phyloP scores from a whole-genome alignment of 1,284 basidiomycete species.

The Malassezia slooffiae region DNA sequence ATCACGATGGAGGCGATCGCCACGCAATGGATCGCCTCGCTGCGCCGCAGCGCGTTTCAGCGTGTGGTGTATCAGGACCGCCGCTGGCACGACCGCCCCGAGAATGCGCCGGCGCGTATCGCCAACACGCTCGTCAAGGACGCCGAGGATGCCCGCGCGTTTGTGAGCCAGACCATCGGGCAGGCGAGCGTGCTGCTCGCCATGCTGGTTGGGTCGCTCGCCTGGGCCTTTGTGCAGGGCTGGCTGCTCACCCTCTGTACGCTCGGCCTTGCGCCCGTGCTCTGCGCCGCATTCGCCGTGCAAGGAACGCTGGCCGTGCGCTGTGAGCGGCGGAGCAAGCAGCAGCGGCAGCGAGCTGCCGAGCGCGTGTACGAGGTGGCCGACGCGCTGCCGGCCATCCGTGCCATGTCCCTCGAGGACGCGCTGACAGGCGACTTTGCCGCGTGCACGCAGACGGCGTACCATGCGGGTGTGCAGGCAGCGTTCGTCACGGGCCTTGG shows the following conservation, averaged over 20 bases:
- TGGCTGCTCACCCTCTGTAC: conserved; percentile 92
- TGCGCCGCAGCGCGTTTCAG: conserved; percentile 57
- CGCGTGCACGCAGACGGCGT: conserved; percentile 55
- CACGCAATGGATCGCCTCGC: conserved; percentile 62
- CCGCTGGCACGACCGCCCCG: conserved; percentile 69
- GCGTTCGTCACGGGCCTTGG: conserved; percentile 75
- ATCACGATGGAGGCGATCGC: conserved; percentile 55
- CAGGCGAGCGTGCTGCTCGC: conserved; percentile 59
- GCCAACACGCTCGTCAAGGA: conserved; percentile 77
- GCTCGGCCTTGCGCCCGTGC: conserved; percentile 72
- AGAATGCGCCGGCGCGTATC: conserved; percentile 56
- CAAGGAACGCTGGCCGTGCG: conserved; percentile 61
- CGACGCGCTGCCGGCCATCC: conserved; percentile 71
- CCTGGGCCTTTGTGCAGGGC: conserved; percentile 75
- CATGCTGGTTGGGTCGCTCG: conserved; percentile 70
- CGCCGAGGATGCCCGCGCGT: conserved; percentile 70
- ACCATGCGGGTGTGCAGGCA: conserved; percentile 60
- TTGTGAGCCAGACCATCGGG: conserved; percentile 65
- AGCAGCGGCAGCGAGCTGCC: conserved; percentile 69
- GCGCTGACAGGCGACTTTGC: conserved; percentile 65
- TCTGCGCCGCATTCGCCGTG: conserved; percentile 61
- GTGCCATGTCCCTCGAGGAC: conserved; percentile 74
- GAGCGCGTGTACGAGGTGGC: conserved; percentile 79
- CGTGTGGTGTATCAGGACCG: conserved; percentile 72
- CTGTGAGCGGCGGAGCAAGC: conserved; percentile 70